These are phyloP conservation scores for Cephaloascus albidus DNA, from an alignment of 805 yeast species.

Conservation along the genomic window DNA sequence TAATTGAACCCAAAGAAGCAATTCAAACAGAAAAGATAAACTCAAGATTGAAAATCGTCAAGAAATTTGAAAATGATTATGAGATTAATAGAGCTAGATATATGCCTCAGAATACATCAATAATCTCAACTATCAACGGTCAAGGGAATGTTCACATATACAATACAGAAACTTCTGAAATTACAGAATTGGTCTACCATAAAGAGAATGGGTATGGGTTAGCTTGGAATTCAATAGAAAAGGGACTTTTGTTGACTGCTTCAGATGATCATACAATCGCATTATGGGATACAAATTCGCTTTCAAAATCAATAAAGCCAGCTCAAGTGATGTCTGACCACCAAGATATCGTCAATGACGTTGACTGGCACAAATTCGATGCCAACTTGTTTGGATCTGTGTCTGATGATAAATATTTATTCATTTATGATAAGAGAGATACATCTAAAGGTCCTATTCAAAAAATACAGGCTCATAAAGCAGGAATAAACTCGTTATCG, in stretches of 20 bases:
- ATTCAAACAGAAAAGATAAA: constrained; percentile 19
- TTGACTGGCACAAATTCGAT: constrained; percentile 56
- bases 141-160: constrained; percentile 52
- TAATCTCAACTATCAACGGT: constrained; percentile 63
- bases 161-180: constrained; percentile 18
- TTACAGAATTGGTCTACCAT: constrained; percentile 38
- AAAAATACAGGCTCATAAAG: constrained; percentile 1
- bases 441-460: constrained; percentile 1
- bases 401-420: constrained; percentile 56
- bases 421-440: constrained; percentile 45
- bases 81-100: constrained; percentile 70
- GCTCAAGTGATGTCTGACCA: constrained; percentile 26
- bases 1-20: background rate
- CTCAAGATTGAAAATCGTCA: constrained; percentile 50
- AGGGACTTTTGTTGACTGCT: constrained; percentile 46
- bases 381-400: constrained; percentile 56
- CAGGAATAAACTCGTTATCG: constrained; percentile 33
- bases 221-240: constrained; percentile 45
- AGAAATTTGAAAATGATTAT: constrained; percentile 49
- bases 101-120: constrained; percentile 49
- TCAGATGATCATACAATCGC: constrained; percentile 62
- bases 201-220: constrained; percentile 67
- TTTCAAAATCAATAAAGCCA: constrained; percentile 11
- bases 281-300: constrained; percentile 40
- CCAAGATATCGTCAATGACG: constrained; percentile 61